A percentile compares a stretch with the other conserved stretches of the same genome.
Evolutionary conservation across 2,329 filamentous ascomycete species (phyloP).

Genomic region (Xylaria sp.): DNA sequence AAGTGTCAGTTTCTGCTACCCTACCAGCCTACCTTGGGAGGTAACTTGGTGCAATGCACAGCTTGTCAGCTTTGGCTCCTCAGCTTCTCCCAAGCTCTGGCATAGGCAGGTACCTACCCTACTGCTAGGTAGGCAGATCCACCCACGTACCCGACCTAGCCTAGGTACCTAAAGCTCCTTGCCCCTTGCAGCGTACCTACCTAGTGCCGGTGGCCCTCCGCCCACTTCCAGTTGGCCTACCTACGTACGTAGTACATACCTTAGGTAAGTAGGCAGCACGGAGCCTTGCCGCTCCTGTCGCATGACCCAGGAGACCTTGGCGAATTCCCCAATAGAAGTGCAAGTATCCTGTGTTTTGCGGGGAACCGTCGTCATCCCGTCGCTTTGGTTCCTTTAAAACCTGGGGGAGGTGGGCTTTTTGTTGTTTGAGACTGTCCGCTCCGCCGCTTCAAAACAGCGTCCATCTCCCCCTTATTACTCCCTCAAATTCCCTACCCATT

Average conservation of each 20-base stretch:
- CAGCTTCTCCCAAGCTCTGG: no score
- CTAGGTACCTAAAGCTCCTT: no score
- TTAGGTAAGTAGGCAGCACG: neutral
- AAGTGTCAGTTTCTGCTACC: no score
- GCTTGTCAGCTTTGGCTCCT: no score
- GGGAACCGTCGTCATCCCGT: constrained; percentile 25
- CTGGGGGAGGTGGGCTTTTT: constrained; percentile 21
- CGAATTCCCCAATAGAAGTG: neutral
- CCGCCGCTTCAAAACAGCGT: neutral
- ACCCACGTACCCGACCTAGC: no score
- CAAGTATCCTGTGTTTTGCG: constrained; percentile 10
- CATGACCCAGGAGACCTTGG: constrained; percentile 1
- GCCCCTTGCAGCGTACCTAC: no score
- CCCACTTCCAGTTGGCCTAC: constrained; percentile 3
- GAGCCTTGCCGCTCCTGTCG: constrained; percentile 3
- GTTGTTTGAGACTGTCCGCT: constrained; percentile 1
- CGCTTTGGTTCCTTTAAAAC: constrained; percentile 18
- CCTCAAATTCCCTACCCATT: neutral
- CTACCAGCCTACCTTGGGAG: no score
- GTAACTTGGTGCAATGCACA: no score
- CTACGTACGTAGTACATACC: constrained; percentile 1
- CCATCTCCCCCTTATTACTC: constrained; percentile 1
- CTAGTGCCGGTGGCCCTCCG: no score
- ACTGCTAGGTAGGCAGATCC: no score
- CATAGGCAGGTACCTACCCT: no score